A percentile compares a stretch with the other conserved stretches of the same genome.
phyloP scores from a whole-genome alignment of 176 grass and related monocot genomes.

The Poa annua region DNA sequence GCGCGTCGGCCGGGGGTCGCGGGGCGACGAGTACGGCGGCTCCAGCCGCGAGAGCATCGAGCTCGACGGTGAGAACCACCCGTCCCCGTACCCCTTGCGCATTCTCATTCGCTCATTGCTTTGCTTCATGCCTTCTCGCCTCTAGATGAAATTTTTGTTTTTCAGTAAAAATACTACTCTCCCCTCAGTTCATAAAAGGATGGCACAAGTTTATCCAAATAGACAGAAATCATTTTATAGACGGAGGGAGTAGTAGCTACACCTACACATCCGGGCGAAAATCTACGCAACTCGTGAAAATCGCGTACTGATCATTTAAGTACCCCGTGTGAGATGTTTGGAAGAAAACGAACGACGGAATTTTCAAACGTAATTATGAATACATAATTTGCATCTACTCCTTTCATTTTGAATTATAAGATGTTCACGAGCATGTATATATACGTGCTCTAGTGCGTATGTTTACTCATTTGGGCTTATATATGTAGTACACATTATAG shows the following conservation, averaged over 20 bases:
- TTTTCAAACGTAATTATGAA: neutral
- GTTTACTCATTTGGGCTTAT: too few species aligned
- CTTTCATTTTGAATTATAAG: too few species aligned
- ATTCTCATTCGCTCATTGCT: neutral
- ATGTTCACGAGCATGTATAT: too few species aligned
- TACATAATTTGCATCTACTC: neutral
- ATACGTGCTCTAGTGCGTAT: too few species aligned
- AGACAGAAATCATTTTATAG: too few species aligned
- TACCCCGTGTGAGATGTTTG: neutral
- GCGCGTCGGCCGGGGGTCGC: neutral
- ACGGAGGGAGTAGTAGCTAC: too few species aligned
- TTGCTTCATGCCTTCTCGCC: neutral
- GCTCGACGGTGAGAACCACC: slow-evolving; percentile 48
- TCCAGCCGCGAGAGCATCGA: slow-evolving; percentile 55
- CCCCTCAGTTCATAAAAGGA: too few species aligned
- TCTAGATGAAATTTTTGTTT: neutral
- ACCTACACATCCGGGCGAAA: too few species aligned
- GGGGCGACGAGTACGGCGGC: slow-evolving; percentile 30
- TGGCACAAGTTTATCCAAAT: too few species aligned
- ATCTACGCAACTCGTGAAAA: neutral
- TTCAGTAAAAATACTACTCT: neutral
- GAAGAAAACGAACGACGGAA: too few species aligned
- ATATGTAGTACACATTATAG: too few species aligned
- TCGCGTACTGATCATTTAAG: neutral
- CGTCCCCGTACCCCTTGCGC: neutral